phyloP scores from a whole-genome alignment of 805 yeast genomes.

The Maudiozyma bulderi region DNA sequence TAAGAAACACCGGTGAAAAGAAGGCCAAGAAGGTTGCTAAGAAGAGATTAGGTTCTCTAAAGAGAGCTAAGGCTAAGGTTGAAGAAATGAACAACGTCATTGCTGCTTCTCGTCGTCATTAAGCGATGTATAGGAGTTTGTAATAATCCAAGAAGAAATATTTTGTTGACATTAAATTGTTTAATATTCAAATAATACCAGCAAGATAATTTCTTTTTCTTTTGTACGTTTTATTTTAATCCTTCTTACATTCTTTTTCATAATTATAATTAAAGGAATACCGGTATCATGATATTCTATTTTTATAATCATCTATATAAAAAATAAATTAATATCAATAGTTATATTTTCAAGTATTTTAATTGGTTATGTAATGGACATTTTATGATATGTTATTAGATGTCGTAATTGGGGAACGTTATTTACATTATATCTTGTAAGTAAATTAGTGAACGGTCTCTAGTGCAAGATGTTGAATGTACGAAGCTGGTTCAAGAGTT shows the following conservation, averaged over 20 bases:
- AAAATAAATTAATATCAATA: constrained; percentile 1
- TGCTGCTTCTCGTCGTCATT: constrained; percentile 94
- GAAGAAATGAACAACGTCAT: constrained; percentile 96
- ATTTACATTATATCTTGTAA: background rate
- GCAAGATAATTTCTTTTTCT: background rate
- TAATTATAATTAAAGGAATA: constrained; percentile 2
- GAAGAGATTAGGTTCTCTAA: constrained; percentile 99
- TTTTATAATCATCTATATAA: constrained; percentile 1
- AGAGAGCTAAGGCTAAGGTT: constrained; percentile 99
- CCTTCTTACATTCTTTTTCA: constrained; percentile 1
- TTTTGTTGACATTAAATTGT: background rate
- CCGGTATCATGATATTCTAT: constrained; percentile 3
- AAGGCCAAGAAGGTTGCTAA: constrained; percentile 99
- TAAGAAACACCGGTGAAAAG: constrained; percentile 99
- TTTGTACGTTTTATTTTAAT: background rate
- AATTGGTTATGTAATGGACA: background rate
- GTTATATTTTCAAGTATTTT: background rate
- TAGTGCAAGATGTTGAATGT: no score
- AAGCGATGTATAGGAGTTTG: constrained; percentile 14
- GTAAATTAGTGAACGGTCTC: no score
- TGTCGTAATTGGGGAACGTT: background rate
- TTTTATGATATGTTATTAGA: background rate
- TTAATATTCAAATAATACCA: background rate
- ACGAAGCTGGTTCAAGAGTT: no score
- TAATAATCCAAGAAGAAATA: background rate